These are phyloP conservation scores for Rubia occidens DNA, from an alignment of 305 asterid genomes.

Conservation along the genomic window DNA sequence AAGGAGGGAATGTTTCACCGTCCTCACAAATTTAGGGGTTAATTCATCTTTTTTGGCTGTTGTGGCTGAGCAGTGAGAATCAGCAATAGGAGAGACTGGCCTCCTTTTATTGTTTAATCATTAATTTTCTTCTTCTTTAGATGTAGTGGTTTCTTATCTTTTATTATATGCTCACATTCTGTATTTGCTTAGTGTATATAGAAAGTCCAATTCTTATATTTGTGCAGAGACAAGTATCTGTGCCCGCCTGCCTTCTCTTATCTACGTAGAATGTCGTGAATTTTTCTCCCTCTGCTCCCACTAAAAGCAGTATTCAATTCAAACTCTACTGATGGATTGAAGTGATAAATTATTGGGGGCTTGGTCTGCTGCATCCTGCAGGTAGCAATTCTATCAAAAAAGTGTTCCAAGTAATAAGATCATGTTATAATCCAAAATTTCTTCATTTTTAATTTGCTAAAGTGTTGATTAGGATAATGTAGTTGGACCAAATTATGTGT, in stretches of 20 bases:
- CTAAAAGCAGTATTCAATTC: too few species aligned
- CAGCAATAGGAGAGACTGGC: slow-evolving; percentile 25
- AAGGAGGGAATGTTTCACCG: slow-evolving; percentile 66
- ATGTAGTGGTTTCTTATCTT: slow-evolving; percentile 22
- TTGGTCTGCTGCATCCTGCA: too few species aligned
- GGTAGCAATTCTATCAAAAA: too few species aligned
- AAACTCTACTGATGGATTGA: too few species aligned
- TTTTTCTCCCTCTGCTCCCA: too few species aligned
- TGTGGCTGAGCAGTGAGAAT: slow-evolving; percentile 17
- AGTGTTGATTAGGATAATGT: too few species aligned
- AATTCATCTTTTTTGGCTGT: slow-evolving; percentile 21
- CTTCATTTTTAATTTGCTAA: too few species aligned
- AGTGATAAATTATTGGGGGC: too few species aligned
- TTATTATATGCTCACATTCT: slow-evolving; percentile 18
- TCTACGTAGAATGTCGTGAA: too few species aligned
- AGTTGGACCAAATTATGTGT: too few species aligned
- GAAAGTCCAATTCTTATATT: slow-evolving; percentile 20
- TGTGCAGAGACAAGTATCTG: neutral
- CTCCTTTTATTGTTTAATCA: slow-evolving; percentile 10
- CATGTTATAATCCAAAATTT: too few species aligned
- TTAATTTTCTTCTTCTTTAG: slow-evolving; percentile 13
- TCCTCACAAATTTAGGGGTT: slow-evolving; percentile 48
- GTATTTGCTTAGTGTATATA: slow-evolving; percentile 35
- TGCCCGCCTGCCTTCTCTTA: neutral
- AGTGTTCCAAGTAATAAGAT: too few species aligned